A percentile compares a stretch with the other conserved stretches of the same genome.
phyloP scores from a whole-genome alignment of 306 rosid species.

The Cucurbita ficifolia region DNA sequence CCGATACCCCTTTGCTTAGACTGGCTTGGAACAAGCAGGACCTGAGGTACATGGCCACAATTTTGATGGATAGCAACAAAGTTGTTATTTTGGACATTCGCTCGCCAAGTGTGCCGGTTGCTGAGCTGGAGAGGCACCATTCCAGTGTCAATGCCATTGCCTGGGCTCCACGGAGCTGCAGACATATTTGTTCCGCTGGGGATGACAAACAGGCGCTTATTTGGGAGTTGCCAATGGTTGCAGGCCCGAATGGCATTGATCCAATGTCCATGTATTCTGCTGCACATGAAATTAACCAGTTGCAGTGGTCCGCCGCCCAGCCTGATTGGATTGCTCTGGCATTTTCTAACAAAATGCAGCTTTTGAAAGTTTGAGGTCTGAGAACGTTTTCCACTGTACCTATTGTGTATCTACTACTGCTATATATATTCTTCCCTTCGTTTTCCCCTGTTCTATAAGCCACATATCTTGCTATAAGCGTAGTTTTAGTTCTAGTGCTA shows the following conservation, averaged over 20 bases:
- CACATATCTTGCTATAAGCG: neutral
- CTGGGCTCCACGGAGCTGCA: slow-evolving; percentile 57
- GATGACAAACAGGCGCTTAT: slow-evolving; percentile 82
- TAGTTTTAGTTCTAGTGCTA: neutral
- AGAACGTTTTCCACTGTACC: neutral
- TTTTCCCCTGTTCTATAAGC: neutral
- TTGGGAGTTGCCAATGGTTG: slow-evolving; percentile 80
- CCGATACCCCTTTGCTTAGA: slow-evolving; percentile 80
- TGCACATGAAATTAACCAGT: slow-evolving; percentile 60
- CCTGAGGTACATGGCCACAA: slow-evolving; percentile 81
- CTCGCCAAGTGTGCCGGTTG: slow-evolving; percentile 79
- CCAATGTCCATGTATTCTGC: slow-evolving; percentile 70
- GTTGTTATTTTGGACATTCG: slow-evolving; percentile 83
- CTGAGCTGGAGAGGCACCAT: slow-evolving; percentile 75
- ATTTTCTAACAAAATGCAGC: slow-evolving; percentile 82
- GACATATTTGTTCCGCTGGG: slow-evolving; percentile 70
- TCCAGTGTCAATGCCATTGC: slow-evolving; percentile 59
- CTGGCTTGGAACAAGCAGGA: slow-evolving; percentile 98
- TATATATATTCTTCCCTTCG: neutral
- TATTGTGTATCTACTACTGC: neutral
- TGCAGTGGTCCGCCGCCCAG: slow-evolving; percentile 74
- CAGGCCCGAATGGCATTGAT: slow-evolving; percentile 68
- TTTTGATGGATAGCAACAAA: slow-evolving; percentile 73
- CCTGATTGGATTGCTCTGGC: slow-evolving; percentile 91
- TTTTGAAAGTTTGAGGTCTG: slow-evolving; percentile 56